Percentiles rank a stretch among this genome's conserved stretches.
phyloP scores from a whole-genome alignment of 164 flowering plant species.

The Stephania japonica region DNA sequence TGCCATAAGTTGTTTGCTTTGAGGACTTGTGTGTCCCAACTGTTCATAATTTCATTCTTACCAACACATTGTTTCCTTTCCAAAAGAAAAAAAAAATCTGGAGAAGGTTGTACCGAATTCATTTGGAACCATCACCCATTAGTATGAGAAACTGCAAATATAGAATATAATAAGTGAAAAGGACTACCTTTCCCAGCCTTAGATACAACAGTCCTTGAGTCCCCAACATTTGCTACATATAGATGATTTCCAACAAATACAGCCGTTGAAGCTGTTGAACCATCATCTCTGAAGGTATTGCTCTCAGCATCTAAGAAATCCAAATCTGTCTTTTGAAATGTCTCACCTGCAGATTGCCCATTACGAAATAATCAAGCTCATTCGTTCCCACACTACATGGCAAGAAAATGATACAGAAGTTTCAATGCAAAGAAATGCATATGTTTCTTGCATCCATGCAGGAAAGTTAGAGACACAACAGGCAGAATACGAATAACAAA shows the following conservation, averaged over 20 bases:
- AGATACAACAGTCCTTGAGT: conserved; percentile 86
- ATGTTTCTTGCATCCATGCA: conserved; percentile 1
- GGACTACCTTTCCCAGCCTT: conserved; percentile 77
- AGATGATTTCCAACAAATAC: conserved; percentile 80
- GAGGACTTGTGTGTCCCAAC: too few species aligned
- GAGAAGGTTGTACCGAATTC: background rate
- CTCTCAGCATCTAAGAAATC: conserved; percentile 81
- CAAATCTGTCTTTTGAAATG: conserved; percentile 71
- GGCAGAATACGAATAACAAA: conserved; percentile 2
- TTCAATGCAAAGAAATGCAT: background rate
- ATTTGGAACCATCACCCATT: background rate
- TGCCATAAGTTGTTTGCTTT: too few species aligned
- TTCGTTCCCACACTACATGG: background rate
- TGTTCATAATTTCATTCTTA: too few species aligned
- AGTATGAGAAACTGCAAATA: background rate
- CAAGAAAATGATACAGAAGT: background rate
- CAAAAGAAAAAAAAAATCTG: background rate
- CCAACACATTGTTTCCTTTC: too few species aligned
- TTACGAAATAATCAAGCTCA: conserved; percentile 8
- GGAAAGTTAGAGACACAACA: background rate
- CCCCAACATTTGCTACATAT: conserved; percentile 98
- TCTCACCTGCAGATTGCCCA: conserved; percentile 55
- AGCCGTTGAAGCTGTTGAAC: conserved; percentile 97
- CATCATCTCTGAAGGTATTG: conserved; percentile 88
- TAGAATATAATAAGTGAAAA: background rate